Percentiles rank a stretch among this genome's conserved stretches.
Evolutionary conservation across 129 eudicot genomes (phyloP).

Genomic region (Chrysanthemum makinoi): DNA sequence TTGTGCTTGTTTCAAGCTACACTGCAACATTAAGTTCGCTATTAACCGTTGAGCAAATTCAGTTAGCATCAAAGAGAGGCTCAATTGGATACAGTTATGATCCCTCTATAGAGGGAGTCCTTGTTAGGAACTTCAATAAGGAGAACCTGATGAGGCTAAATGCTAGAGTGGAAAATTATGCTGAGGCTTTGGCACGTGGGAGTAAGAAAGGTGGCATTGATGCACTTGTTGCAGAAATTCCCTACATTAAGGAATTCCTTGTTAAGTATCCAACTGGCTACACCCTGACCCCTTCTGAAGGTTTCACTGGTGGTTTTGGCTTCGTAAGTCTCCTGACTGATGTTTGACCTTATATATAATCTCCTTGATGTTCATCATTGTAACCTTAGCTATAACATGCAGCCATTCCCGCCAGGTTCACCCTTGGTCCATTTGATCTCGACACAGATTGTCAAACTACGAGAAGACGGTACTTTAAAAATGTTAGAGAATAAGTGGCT

Average conservation of each 20-base stretch:
- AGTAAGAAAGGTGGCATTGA: constrained; percentile 12
- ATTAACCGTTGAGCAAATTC: constrained; percentile 51
- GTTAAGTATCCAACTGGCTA: constrained; percentile 26
- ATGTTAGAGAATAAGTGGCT: constrained; percentile 37
- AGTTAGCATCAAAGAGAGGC: constrained; percentile 22
- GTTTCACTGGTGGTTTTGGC: constrained; percentile 37
- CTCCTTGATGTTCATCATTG: background rate
- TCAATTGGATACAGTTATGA: constrained; percentile 17
- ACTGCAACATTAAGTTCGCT: constrained; percentile 60
- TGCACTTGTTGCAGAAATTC: constrained; percentile 17
- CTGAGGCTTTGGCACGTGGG: constrained; percentile 35
- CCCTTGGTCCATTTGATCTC: constrained; percentile 31
- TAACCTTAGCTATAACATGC: background rate
- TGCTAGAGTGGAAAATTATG: constrained; percentile 22
- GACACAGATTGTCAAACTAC: constrained; percentile 32
- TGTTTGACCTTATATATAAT: background rate
- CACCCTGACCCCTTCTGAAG: constrained; percentile 22
- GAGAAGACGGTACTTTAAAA: constrained; percentile 42
- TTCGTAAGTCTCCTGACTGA: constrained; percentile 33
- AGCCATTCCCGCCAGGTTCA: constrained; percentile 45
- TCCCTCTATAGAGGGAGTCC: background rate
- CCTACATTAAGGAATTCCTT: constrained; percentile 33
- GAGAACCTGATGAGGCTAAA: background rate
- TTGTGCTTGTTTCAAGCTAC: constrained; percentile 49
- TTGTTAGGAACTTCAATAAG: constrained; percentile 15